Conservation (phyloP, 1,284 basidiomycete species). For the Moniliophthora roreri region DNA sequence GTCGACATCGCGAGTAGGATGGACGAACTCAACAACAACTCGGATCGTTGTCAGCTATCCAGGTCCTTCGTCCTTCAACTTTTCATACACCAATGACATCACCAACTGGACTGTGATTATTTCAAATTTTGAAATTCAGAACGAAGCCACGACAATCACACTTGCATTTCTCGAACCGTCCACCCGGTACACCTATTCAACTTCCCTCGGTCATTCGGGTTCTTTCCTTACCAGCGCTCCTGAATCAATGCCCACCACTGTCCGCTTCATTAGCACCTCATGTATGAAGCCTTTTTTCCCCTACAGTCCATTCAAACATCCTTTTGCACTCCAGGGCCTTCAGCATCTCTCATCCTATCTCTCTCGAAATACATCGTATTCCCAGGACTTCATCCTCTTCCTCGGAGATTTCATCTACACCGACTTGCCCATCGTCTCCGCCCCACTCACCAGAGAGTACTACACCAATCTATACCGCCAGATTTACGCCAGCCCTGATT, state of each 20-base stretch:
- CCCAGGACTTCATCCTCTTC: constrained; percentile 8
- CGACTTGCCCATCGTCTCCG: background rate
- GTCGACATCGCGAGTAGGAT: background rate
- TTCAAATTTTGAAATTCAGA: background rate
- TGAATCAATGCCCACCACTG: background rate
- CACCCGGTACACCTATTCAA: background rate
- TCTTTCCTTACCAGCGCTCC: background rate
- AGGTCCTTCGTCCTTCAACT: background rate
- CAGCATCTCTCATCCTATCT: background rate
- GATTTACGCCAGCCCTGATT: constrained; percentile 2
- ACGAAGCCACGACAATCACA: background rate
- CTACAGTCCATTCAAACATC: constrained; percentile 1
- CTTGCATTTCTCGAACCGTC: background rate
- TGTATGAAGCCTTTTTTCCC: constrained; percentile 5
- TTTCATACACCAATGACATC: background rate
- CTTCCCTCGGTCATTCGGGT: background rate
- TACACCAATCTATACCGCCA: constrained; percentile 1
- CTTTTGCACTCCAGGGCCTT: background rate
- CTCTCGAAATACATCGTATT: background rate
- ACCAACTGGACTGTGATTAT: background rate
- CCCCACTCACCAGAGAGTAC: constrained; percentile 1
- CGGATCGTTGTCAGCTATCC: background rate
- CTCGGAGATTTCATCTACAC: constrained; percentile 8
- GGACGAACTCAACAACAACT: background rate
- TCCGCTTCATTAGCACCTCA: constrained; percentile 5